Evolutionary conservation across 83 land plant genomes (phyloP).

Genomic region (Picea engelmannii): DNA sequence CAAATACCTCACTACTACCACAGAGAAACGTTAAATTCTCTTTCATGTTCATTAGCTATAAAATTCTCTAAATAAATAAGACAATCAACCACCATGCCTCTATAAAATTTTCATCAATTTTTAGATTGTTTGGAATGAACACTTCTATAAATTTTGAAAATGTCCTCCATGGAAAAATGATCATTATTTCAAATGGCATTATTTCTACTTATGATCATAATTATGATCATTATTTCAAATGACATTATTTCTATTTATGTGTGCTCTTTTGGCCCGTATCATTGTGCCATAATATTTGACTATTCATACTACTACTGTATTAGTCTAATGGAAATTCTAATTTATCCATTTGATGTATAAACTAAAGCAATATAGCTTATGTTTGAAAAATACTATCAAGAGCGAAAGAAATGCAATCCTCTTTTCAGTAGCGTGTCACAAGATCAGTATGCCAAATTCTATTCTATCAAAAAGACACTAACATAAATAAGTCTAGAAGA

Average conservation of each 20-base stretch:
- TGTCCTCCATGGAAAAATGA: neutral
- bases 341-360: constrained; percentile 24
- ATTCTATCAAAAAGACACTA: constrained; percentile 66
- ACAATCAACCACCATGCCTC: neutral
- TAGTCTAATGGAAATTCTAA: neutral
- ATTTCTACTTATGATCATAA: too few species aligned
- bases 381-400: constrained; percentile 81
- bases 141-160: neutral
- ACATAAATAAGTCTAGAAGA: too few species aligned
- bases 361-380: constrained; percentile 77
- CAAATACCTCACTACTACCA: too few species aligned
- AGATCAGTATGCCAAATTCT: constrained; percentile 80
- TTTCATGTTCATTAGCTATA: neutral
- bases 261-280: neutral
- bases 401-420: constrained; percentile 72
- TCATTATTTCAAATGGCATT: too few species aligned
- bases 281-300: neutral
- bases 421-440: constrained; percentile 55
- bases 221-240: neutral
- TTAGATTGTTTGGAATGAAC: too few species aligned
- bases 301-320: neutral
- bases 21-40: constrained; percentile 24
- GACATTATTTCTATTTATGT: neutral
- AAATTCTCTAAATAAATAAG: neutral
- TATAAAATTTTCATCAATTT: neutral